These are phyloP conservation scores for Colletotrichum cereale DNA, from an alignment of 2,329 filamentous ascomycete genomes.

Conservation along the genomic window DNA sequence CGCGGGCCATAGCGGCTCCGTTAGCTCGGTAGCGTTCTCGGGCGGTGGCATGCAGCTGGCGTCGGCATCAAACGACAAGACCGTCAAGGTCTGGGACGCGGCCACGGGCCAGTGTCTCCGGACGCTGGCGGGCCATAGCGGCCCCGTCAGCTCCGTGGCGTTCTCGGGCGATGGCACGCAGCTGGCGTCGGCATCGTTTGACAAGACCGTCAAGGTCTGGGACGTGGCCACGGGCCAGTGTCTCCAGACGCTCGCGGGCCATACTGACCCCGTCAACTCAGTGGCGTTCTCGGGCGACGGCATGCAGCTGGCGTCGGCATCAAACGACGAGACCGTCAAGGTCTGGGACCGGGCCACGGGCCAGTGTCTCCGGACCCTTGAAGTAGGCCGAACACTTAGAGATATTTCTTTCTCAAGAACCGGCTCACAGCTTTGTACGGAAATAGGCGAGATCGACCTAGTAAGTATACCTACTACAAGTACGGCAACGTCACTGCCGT, in stretches of 20 bases:
- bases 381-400: too few relatives aligned
- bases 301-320: not conserved
- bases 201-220: not conserved
- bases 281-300: not conserved
- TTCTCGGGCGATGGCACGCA: too few relatives aligned
- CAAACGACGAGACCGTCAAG: too few relatives aligned
- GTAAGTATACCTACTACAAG: not conserved
- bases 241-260: not conserved
- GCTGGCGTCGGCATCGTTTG: too few relatives aligned
- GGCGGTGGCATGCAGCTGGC: too few relatives aligned
- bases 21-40: too few relatives aligned
- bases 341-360: too few relatives aligned
- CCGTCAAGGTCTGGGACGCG: not conserved
- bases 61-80: not conserved
- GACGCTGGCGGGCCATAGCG: too few relatives aligned
- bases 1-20: too few relatives aligned
- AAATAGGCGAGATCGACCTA: not conserved
- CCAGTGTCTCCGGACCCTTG: not conserved
- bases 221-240: not conserved
- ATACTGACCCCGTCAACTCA: not conserved
- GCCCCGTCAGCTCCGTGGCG: too few relatives aligned
- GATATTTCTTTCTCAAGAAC: not conserved
- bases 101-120: too few relatives aligned
- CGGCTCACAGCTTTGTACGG: not conserved
- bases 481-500: not conserved